phyloP scores from a whole-genome alignment of 257 asterid species.

The Plectranthus barbatus region DNA sequence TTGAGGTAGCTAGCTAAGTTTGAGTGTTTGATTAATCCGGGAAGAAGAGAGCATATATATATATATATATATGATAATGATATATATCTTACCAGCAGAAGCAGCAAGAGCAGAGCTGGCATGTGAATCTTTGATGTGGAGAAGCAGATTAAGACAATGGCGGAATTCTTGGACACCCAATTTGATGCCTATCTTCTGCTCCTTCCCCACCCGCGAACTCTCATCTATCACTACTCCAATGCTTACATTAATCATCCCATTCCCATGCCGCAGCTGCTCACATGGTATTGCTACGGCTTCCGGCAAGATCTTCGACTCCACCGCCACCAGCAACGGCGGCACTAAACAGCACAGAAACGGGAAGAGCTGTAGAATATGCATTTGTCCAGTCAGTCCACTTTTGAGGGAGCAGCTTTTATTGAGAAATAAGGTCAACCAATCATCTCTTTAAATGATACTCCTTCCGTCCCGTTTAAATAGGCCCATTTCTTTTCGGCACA shows the following conservation, averaged over 20 bases:
- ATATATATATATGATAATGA: no score
- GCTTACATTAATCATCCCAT: background rate
- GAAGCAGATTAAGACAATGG: constrained; percentile 20
- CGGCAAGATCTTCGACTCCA: background rate
- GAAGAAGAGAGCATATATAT: background rate
- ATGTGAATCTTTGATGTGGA: constrained; percentile 23
- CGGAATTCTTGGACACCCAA: constrained; percentile 37
- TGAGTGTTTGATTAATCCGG: no score
- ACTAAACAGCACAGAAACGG: background rate
- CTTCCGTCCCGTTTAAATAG: no score
- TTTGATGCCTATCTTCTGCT: constrained; percentile 46
- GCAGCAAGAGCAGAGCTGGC: constrained; percentile 30
- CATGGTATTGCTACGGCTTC: background rate
- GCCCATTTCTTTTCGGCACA: background rate
- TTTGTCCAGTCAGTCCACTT: no score
- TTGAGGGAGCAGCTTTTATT: no score
- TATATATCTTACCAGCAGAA: constrained; percentile 48
- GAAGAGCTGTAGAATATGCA: background rate
- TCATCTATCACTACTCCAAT: constrained; percentile 40
- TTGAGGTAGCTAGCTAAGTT: no score
- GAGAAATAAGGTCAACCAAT: background rate
- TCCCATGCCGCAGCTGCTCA: background rate
- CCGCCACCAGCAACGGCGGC: background rate
- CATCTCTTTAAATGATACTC: no score
- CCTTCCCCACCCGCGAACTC: constrained; percentile 36